Evolutionary conservation across 768 basidiomycete genomes (phyloP), one percentile per base, ranked within the genome.

Genomic region (Russula sp.): DNA sequence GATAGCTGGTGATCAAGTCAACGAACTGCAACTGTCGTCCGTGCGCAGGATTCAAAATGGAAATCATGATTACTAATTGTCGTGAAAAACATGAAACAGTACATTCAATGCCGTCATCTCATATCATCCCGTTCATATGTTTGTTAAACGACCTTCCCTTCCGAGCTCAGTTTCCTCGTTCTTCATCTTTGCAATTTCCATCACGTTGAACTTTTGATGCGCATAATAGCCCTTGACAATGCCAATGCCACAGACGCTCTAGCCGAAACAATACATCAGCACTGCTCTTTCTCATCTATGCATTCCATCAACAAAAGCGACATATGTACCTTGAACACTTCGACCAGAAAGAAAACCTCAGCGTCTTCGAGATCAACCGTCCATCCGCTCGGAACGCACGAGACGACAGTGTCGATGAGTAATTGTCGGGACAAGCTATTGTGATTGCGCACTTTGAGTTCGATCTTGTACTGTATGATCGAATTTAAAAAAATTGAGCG

Each of bases 281-380:
- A 28, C 8, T 28, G 32, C 26, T 32, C 14, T 0, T 30, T 11
- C 32, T 18, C 32, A n/a, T 16, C 22, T 10, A n/a, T 10, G 9
- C 20, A 49, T 49, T 7, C 49, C 46, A 20, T 34, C 18, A 20
- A 18, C 20, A 32, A 50, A 34, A 10, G 24, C 24, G 5, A 22
- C 18, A n/a, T n/a, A n/a, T 16, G n/a, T 26, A 88, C 91, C 82
- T 92, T 93, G 79, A 92, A 92, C 5, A 93, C 80, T 70, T 93
- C 90, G 7, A 92, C 84, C 8, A 93, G 80, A 52, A 93, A 81
- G 65, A 90, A 90, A 2, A 90, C 75, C 49, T 88, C 81, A 0
- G 91, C 87, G 66, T 85, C 75, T 34, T 83, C 79, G 24, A 93
- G 76, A 61, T 89, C 81, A 16, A 93, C 92, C 2, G 74, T 80